Evolutionary conservation across 192 early-diverging fungal species (phyloP).

Genomic region (Jimgerdemannia flammicorona): DNA sequence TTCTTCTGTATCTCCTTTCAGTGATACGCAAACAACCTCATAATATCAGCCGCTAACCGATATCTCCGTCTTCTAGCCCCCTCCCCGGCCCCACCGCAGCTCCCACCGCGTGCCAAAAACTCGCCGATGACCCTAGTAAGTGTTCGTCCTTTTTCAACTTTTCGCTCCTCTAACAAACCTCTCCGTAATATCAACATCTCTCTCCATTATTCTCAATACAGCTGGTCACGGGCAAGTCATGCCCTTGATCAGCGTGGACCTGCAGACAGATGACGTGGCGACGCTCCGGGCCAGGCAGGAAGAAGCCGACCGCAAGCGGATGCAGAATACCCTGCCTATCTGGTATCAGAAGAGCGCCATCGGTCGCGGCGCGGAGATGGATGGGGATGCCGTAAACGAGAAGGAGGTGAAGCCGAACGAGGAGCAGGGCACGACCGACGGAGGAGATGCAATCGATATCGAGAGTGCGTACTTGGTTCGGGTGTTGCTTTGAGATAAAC

Average conservation of each 20-base stretch:
- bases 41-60: too few species aligned
- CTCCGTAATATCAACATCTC: neutral
- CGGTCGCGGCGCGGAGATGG: slow-evolving; percentile 43
- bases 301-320: slow-evolving; percentile 62
- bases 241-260: slow-evolving; percentile 64
- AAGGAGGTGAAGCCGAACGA: slow-evolving; percentile 27
- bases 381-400: slow-evolving; percentile 26
- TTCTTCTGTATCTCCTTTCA: too few species aligned
- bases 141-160: neutral
- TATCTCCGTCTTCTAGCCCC: neutral
- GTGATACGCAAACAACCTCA: too few species aligned
- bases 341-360: slow-evolving; percentile 78
- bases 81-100: neutral
- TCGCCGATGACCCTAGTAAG: neutral
- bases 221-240: slow-evolving; percentile 59
- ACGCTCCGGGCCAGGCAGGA: slow-evolving; percentile 56
- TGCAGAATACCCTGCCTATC: slow-evolving; percentile 74
- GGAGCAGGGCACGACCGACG: slow-evolving; percentile 34
- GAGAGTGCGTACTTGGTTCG: slow-evolving; percentile 19
- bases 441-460: slow-evolving; percentile 27
- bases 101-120: neutral
- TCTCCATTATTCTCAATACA: slow-evolving; percentile 3
- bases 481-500: too few species aligned
- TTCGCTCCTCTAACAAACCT: too few species aligned
- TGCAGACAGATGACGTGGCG: slow-evolving; percentile 68